phyloP scores from a whole-genome alignment of 225 moss, liverwort and hornwort species.

The Thuidium tamariscinum region DNA sequence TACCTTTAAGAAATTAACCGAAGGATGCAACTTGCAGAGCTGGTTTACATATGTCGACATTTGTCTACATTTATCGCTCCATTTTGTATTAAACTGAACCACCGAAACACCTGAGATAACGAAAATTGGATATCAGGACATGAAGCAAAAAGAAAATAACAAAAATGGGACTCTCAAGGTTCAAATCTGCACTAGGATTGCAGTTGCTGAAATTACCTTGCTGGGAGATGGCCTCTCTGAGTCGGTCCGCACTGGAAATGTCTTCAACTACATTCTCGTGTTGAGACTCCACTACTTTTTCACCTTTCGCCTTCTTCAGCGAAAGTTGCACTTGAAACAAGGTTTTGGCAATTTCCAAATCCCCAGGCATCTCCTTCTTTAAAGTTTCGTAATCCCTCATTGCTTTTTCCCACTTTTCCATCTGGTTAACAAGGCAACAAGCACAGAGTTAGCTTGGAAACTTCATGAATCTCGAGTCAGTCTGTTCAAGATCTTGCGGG shows the following conservation, averaged over 20 bases:
- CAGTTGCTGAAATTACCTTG: constrained; percentile 41
- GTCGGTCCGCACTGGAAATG: constrained; percentile 55
- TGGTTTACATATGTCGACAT: constrained; percentile 70
- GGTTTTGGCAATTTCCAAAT: constrained; percentile 64
- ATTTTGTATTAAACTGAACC: constrained; percentile 84
- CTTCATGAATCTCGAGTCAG: neutral
- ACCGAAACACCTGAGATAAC: constrained; percentile 61
- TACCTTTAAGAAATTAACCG: constrained; percentile 87
- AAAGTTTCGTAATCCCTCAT: constrained; percentile 69
- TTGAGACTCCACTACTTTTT: constrained; percentile 53
- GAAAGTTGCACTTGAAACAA: constrained; percentile 75
- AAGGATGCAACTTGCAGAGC: constrained; percentile 77
- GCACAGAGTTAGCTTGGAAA: neutral
- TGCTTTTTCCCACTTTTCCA: constrained; percentile 90
- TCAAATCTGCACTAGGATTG: neutral
- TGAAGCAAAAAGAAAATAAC: neutral
- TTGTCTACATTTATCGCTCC: constrained; percentile 85
- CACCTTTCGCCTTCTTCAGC: constrained; percentile 69
- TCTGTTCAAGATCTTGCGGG: neutral
- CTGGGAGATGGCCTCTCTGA: constrained; percentile 70
- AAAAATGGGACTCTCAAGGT: neutral
- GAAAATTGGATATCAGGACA: neutral
- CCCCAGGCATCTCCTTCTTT: constrained; percentile 68
- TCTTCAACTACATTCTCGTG: constrained; percentile 64
- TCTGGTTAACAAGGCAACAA: constrained; percentile 22